Evolutionary conservation across 371 early-diverging fungal genomes (phyloP), one percentile per base, ranked within the genome.

Genomic region (Mortierella sp.): DNA sequence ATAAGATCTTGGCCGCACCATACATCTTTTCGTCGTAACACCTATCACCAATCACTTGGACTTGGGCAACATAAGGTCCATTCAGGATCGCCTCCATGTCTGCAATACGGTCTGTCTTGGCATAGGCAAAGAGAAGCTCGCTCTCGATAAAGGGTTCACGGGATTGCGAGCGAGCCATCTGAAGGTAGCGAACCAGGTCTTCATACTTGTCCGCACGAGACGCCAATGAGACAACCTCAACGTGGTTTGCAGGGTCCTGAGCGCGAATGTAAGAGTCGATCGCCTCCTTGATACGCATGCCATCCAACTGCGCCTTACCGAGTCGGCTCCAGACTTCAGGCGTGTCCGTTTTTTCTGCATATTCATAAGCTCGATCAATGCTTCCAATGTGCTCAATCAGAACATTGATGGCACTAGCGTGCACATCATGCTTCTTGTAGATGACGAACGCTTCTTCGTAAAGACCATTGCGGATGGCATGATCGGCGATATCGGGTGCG

Each of bases 211-310:
- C 91, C 16, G 91, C 93, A 27, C 89, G 88, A 19, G 87, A 80
- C 16, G 95, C 92, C 47, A 88, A 87, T 30, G 84, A 83, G 39
- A 96, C 94, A 34, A 99, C 96, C 78, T 98, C 97, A 58, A 81
- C 84, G 66, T 91, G 95, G 87, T 97, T 95, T 64, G 86, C 81
- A 4, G 92, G 88, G 72, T 99, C 99, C 57, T 93, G 90, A 12
- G 99, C 96, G 61, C 93, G 92, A 66, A 98, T 90, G 79, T 98
- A 99, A 12, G 98, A 96, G 71, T 96, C 95, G 62, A 98, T 94
- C n/a, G 98, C 93, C 61, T 98, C 98, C 84, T 94, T 93, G 71
- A 98, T 91, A 41, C 89, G 92, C 83, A 91, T 81, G n/a, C 91
- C 89, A 60, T 91, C 92, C 39, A 98, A 85, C 82, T 98, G 99